Evolutionary conservation across 1,139 yeast genomes (phyloP).

Genomic region (Kodamaea suecica): DNA sequence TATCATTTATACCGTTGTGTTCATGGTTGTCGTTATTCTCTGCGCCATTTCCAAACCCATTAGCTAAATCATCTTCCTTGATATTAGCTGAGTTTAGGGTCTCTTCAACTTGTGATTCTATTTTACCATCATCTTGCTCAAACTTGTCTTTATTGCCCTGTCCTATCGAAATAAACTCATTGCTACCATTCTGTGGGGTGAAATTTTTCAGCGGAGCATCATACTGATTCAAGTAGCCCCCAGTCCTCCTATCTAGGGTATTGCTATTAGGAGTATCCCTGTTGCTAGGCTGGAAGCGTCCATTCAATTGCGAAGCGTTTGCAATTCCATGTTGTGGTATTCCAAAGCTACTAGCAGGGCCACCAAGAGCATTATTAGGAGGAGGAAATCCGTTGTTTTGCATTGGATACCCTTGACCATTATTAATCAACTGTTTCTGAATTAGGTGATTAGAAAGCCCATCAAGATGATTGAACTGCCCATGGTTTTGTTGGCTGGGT

Average conservation of each 20-base stretch:
- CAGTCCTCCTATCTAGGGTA: too few relatives aligned
- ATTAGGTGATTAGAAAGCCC: background rate
- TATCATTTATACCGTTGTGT: background rate
- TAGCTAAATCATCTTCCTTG: background rate
- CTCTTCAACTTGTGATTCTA: too few relatives aligned
- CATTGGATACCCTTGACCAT: background rate
- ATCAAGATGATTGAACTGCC: too few relatives aligned
- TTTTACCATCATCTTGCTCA: too few relatives aligned
- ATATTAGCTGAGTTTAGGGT: too few relatives aligned
- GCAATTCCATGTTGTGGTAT: background rate
- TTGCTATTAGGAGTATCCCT: background rate
- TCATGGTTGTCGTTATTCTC: too few relatives aligned
- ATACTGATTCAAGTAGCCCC: too few relatives aligned
- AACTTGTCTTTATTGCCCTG: too few relatives aligned
- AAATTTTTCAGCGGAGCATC: background rate
- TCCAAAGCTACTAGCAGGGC: background rate
- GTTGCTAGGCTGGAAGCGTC: background rate
- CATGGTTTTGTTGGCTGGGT: background rate
- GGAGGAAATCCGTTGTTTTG: background rate
- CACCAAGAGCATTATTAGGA: background rate
- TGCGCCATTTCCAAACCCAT: conserved; percentile 1
- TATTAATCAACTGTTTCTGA: background rate
- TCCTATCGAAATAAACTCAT: too few relatives aligned
- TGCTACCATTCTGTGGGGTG: background rate
- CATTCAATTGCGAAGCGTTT: too few relatives aligned